Evolutionary conservation across 2,329 filamentous ascomycete genomes (phyloP), one percentile per base, ranked within the genome.

Genomic region (Colletotrichum cuscutae): DNA sequence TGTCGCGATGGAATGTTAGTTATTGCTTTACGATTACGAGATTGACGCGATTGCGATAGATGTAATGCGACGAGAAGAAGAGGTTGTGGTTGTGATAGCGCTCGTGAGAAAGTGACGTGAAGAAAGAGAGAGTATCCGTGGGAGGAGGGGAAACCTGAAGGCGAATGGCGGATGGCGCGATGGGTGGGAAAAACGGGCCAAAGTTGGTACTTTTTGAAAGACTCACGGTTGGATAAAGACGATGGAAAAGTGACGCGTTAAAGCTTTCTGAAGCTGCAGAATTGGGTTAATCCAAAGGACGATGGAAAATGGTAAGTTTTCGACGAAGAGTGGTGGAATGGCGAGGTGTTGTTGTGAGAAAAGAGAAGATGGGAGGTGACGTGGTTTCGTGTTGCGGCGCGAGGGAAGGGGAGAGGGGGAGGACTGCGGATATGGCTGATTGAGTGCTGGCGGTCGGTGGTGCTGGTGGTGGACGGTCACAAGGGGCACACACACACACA

Each of bases 251-350:
- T 9, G 62, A n/a, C 13, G 62, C 9, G 62, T 26, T 8, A 9
- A 26, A 65, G 62, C 62, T 65, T 56, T 65, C 30, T 30, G 62
- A 56, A 65, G 62, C 62, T 65, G 62, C 15, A 65, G 62, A 65
- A 28, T 35, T 46, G 52, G 46, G 24, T 56, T 65, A 63, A 42
- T 65, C 7, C 35, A 24, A 28, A 28, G 32, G 8, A 22, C 3
- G 49, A 56, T 24, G 22, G 30, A 7, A 13, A 42, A 24, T 19
- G 13, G 5, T 6, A 65, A 22, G 62, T 42, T 56, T 56, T 24
- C 62, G 62, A 65, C 62, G 62, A 65, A 19, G 15, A 42, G 22
- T 26, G 62, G 32, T 30, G 22, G 32, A 4, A 42, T 56, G 30
- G 28, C 15, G 24, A 56, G 15, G 52, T 54, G 49, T 65, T 65